A percentile compares a stretch with the other conserved stretches of the same genome.
phyloP scores from a whole-genome alignment of 306 rosid species.

The Quercus aquifolioides region DNA sequence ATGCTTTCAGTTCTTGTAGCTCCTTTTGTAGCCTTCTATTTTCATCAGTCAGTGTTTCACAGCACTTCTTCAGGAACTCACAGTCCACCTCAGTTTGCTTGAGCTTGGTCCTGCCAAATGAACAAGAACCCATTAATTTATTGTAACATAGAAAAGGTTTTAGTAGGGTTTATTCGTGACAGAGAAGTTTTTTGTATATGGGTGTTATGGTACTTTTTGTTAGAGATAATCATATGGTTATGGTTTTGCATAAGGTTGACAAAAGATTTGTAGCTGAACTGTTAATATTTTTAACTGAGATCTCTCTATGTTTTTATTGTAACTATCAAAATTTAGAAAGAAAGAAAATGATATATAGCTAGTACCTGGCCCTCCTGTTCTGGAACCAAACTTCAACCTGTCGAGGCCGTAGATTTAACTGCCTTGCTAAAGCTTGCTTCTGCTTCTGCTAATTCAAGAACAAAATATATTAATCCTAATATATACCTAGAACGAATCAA shows the following conservation, averaged over 20 bases:
- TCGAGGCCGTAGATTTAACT: constrained; percentile 69
- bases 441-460: constrained; percentile 61
- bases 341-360: neutral
- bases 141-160: too few species aligned
- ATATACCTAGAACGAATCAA: neutral
- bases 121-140: neutral
- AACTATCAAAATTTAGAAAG: too few species aligned
- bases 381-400: constrained; percentile 99
- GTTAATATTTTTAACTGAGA: too few species aligned
- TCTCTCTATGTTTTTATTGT: too few species aligned
- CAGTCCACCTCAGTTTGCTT: constrained; percentile 96
- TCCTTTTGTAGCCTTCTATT: constrained; percentile 81
- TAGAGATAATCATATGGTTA: neutral
- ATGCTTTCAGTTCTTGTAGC: constrained; percentile 72
- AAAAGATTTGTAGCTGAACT: too few species aligned
- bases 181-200: too few species aligned
- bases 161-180: too few species aligned
- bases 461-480: neutral
- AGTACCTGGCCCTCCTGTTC: constrained; percentile 93
- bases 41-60: constrained; percentile 86
- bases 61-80: constrained; percentile 88
- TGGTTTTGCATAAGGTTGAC: neutral
- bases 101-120: constrained; percentile 71
- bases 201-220: neutral
- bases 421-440: constrained; percentile 87